Conservation (phyloP, 169 alveolate species). For the Plasmodium coatneyi region DNA sequence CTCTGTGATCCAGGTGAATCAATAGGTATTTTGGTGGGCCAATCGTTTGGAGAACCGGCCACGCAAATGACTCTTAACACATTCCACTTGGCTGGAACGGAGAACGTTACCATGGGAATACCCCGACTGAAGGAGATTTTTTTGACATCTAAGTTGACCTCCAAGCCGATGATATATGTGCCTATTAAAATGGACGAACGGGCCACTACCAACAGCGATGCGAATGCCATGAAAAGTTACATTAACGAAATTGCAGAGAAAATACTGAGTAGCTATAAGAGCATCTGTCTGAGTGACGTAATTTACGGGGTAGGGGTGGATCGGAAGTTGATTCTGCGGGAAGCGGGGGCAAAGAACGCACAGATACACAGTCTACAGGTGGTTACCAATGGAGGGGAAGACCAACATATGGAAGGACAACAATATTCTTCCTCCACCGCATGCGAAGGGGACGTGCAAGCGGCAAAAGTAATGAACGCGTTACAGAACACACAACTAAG, state of each 20-base stretch:
- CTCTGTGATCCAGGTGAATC: constrained; percentile 97
- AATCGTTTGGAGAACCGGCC: constrained; percentile 99
- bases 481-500: constrained; percentile 14
- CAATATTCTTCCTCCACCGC: not conserved
- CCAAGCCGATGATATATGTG: constrained; percentile 83
- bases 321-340: constrained; percentile 36
- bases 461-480: constrained; percentile 19
- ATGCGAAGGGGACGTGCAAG: not conserved
- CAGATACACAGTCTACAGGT: constrained; percentile 21
- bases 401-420: not conserved
- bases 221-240: constrained; percentile 50
- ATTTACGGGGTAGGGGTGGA: constrained; percentile 86
- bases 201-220: not conserved
- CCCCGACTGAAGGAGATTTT: constrained; percentile 99
- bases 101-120: constrained; percentile 99
- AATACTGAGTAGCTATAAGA: constrained; percentile 89
- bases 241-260: constrained; percentile 87
- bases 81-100: constrained; percentile 99
- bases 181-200: constrained; percentile 70
- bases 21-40: constrained; percentile 99
- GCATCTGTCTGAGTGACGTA: constrained; percentile 88
- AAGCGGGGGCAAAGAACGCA: not conserved
- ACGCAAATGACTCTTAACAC: constrained; percentile 99
- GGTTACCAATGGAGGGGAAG: not conserved
- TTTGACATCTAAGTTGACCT: constrained; percentile 86